phyloP scores from a whole-genome alignment of 2,329 filamentous ascomycete species.

The Colletotrichum truncatum region DNA sequence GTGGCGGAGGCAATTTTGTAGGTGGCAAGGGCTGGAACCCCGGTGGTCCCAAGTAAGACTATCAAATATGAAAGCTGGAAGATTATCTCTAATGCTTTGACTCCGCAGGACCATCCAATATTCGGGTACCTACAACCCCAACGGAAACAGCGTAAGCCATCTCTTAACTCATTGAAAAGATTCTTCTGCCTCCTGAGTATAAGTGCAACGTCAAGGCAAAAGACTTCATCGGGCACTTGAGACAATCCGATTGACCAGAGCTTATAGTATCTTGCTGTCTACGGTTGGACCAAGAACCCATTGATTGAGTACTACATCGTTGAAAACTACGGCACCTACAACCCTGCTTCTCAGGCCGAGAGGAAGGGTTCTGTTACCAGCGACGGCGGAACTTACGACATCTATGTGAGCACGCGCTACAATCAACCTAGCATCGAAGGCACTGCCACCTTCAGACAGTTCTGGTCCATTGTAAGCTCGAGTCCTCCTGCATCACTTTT shows the following conservation, averaged over 20 bases:
- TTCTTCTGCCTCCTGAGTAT: too few relatives aligned
- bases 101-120: conserved; percentile 34
- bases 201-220: too few relatives aligned
- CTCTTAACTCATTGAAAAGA: too few relatives aligned
- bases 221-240: too few relatives aligned
- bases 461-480: conserved; percentile 52
- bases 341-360: conserved; percentile 46
- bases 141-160: conserved; percentile 35
- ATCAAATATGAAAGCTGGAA: too few relatives aligned
- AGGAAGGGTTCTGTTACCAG: conserved; percentile 41
- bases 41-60: conserved; percentile 47
- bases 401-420: conserved; percentile 44
- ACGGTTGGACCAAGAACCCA: conserved; percentile 50
- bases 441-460: conserved; percentile 59
- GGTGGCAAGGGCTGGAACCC: conserved; percentile 68
- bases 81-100: background rate
- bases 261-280: conserved; percentile 55
- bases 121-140: conserved; percentile 40
- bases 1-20: conserved; percentile 59
- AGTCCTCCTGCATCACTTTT: conserved; percentile 37
- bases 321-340: conserved; percentile 53
- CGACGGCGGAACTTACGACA: conserved; percentile 46
- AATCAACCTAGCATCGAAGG: conserved; percentile 58
- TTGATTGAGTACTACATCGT: conserved; percentile 51
- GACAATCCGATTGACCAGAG: fast-evolving